Base-by-base conservation (phyloP, 768 basidiomycete genomes). In the Agrocybe chaxingu region DNA sequence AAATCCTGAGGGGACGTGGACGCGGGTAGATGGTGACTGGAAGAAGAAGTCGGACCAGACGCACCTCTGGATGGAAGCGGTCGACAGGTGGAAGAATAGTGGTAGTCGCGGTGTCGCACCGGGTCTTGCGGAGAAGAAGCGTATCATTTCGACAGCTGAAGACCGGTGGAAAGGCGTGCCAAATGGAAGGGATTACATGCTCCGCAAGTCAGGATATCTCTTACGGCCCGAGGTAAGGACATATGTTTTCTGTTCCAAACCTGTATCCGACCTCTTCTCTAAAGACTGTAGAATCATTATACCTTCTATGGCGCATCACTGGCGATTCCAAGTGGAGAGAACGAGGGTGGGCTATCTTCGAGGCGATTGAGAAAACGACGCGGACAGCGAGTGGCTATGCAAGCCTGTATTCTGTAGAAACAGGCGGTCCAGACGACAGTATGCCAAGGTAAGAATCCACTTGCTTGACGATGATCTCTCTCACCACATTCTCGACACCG, bases 391-490 rank as follows among this genome's bases (percentile, higher is more conserved):
- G 37, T 13, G 46, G 46, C n/a, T 47, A 47, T 31, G 46, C 46
- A 30, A 47, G 37, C 7, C 37, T 47, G 8, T 29, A 38, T 10
- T 36, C 37, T 18, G 46, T 47, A 35, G 46, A 47, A 10, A 47
- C 46, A 6, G 29, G 24, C 24, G 24, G 24, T 24, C 24, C 24
- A 24, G 24, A 24, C 24, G 78, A 90, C 56, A 70, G 72, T 18
- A 89, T 89, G 85, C 88, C 89, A n/a, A 89, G 87, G 87, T 86
- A 37, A 51, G 78, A 61, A 24, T 39, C 43, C 4, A 13, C 47
- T 35, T 19, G 35, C 13, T 37, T 24, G 31, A 9, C 8, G 9
- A 35, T 18, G 3, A 40, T 3, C 12, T 34, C 37, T n/a, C 43
- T 56, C 12, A 57, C 34, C 46, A 11, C 31, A 19, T 8, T 9